A percentile compares a stretch with the other conserved stretches of the same genome.
phyloP scores from a whole-genome alignment of 2,329 filamentous ascomycete species.

The Aspergillus pseudotamarii region DNA sequence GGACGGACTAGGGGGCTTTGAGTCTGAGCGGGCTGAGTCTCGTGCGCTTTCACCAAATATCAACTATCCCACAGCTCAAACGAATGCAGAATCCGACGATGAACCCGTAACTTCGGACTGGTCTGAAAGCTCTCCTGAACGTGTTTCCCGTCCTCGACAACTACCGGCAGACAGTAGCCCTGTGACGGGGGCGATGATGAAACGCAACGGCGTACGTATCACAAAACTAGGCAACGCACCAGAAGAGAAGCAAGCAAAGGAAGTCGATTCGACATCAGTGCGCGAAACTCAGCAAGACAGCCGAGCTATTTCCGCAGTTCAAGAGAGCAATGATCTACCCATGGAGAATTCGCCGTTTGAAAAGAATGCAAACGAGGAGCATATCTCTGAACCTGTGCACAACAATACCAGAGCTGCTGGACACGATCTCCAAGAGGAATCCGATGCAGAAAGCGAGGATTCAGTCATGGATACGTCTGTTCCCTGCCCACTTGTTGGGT shows the following conservation, averaged over 20 bases:
- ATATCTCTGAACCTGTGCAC: not conserved
- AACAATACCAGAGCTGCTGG: not conserved
- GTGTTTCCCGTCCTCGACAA: slow-evolving; percentile 10
- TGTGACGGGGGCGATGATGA: slow-evolving; percentile 4
- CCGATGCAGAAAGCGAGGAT: slow-evolving; percentile 33
- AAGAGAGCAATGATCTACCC: not conserved
- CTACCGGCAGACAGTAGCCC: slow-evolving; percentile 37
- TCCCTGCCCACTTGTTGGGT: slow-evolving; percentile 32
- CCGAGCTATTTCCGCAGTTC: not conserved
- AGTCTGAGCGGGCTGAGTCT: not conserved
- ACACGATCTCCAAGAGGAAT: slow-evolving; percentile 9
- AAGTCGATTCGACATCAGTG: not conserved
- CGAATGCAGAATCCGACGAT: slow-evolving; percentile 21
- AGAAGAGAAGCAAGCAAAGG: not conserved
- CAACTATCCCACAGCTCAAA: slow-evolving; percentile 18
- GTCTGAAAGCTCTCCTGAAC: slow-evolving; percentile 21
- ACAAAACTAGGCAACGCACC: not conserved
- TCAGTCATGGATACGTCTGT: slow-evolving; percentile 40
- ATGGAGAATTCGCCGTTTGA: not conserved
- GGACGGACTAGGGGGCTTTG: not conserved
- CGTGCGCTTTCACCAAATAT: slow-evolving; percentile 4
- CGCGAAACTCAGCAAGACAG: not conserved
- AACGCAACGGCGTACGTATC: not conserved
- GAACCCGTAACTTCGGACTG: slow-evolving; percentile 20
- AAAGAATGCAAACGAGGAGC: not conserved